Evolutionary conservation across 345 rosid genomes (phyloP), one percentile per base, ranked within the genome.

Genomic region (Triadica sebifera): DNA sequence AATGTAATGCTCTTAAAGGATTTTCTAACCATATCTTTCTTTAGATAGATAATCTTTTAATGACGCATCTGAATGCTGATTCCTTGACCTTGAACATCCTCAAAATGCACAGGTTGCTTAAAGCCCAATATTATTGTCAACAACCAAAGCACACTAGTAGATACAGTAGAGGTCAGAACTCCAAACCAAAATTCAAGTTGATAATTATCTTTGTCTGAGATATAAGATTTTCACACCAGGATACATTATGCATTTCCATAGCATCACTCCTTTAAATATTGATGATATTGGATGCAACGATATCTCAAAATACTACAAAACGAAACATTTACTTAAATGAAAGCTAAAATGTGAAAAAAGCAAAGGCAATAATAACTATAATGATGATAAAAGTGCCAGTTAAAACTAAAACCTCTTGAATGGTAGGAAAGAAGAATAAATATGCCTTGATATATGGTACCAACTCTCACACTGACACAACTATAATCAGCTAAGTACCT

Each of bases 401-500:
- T 43, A 53, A 56, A 64, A 63, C 22, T 53, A 65, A n/a, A 65
- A 37, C 52, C 12, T 50, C 25, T 5, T 34, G 2, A 49, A n/a
- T 2, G 12, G 12, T 58, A 61, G 65, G 5, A 63, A 39, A 20
- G 39, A 24, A 60, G 50, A 24, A 67, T 15, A 12, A 6, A 11
- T 16, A 6, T 43, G n/a, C 6, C 12, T 1, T 10, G 24, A 68
- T 29, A 17, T 16, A 24, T 17, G 29, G 7, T 8, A 70, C 9
- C 38, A 70, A 39, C 43, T 22, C 12, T 7, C 24, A 4, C 12
- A 5, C 71, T 34, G 11, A 11, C 55, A 49, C 9, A 53, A 29
- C 34, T 29, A 29, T 1, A 59, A 61, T 47, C 38, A 37, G 53
- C 49, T 56, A 51, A 70, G 65, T 77, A 70, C 79, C 79, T 77